Evolutionary conservation across 2,329 filamentous ascomycete species (phyloP).

Genomic region (Elsinoe arachidis): DNA sequence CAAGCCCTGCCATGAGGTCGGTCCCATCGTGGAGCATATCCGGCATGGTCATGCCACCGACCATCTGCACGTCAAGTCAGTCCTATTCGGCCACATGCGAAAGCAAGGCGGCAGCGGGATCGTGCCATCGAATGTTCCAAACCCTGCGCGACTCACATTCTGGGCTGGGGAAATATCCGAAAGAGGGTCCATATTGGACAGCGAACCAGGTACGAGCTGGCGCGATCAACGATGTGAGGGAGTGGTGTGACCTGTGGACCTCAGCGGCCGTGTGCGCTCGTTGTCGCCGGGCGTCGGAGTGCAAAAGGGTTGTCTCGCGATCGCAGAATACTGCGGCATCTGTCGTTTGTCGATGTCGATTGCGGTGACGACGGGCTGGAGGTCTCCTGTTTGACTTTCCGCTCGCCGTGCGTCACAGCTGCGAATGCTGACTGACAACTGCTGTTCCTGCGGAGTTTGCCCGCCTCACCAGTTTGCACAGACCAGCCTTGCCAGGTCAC

Average conservation of each 20-base stretch:
- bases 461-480: conserved; percentile 1
- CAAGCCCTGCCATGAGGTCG: conserved; percentile 33
- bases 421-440: neutral
- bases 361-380: neutral
- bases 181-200: conserved; percentile 11
- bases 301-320: neutral
- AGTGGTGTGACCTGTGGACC: conserved; percentile 1
- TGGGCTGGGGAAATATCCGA: conserved; percentile 8
- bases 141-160: conserved; percentile 9
- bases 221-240: conserved; percentile 8
- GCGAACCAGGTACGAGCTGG: neutral
- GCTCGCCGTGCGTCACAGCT: conserved; percentile 1
- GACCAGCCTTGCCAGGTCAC: neutral
- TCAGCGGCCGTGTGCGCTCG: neutral
- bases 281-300: neutral
- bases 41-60: conserved; percentile 21
- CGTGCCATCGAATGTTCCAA: neutral
- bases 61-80: conserved; percentile 20
- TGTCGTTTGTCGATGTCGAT: conserved; percentile 10
- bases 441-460: conserved; percentile 1
- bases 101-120: neutral
- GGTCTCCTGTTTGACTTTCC: neutral
- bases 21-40: conserved; percentile 25
- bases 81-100: neutral
- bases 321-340: conserved; percentile 11